A percentile compares a stretch with the other conserved stretches of the same genome.
These are phyloP conservation scores for Leccinum olivaceoglutinosum DNA, from an alignment of 1,284 basidiomycete genomes.

Conservation along the genomic window DNA sequence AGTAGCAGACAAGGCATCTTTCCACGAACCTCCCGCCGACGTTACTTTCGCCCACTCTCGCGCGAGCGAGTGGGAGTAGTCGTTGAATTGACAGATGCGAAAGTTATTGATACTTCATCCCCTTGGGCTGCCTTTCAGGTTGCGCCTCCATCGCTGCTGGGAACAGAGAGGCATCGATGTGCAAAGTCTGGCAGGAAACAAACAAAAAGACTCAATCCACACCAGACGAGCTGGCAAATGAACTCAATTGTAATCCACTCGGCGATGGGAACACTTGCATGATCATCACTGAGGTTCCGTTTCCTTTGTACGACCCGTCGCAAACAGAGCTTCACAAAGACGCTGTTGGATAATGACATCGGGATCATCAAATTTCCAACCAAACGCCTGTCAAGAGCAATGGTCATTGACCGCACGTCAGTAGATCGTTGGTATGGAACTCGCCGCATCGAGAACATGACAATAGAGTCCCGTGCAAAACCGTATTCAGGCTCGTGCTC, in stretches of 20 bases:
- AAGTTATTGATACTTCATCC: too few species aligned
- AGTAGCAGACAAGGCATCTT: too few species aligned
- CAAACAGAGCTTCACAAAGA: slow-evolving; percentile 3
- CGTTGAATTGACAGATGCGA: neutral
- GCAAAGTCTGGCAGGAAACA: neutral
- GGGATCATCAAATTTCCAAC: slow-evolving; percentile 7
- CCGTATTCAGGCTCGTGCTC: neutral
- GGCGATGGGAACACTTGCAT: neutral
- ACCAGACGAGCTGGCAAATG: neutral
- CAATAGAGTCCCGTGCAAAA: neutral
- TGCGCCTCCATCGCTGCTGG: neutral
- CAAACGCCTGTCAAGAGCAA: neutral
- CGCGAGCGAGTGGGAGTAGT: neutral
- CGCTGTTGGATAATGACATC: neutral
- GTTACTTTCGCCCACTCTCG: too few species aligned
- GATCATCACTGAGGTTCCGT: too few species aligned
- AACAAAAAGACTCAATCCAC: neutral
- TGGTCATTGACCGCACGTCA: neutral
- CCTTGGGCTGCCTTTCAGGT: too few species aligned
- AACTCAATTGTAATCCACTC: slow-evolving; percentile 1
- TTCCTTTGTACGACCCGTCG: neutral
- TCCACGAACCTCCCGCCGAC: too few species aligned
- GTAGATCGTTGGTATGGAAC: neutral
- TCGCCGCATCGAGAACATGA: neutral
- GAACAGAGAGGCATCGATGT: neutral